phyloP scores from a whole-genome alignment of 192 early-diverging fungal genomes.

The Dispira simplex region DNA sequence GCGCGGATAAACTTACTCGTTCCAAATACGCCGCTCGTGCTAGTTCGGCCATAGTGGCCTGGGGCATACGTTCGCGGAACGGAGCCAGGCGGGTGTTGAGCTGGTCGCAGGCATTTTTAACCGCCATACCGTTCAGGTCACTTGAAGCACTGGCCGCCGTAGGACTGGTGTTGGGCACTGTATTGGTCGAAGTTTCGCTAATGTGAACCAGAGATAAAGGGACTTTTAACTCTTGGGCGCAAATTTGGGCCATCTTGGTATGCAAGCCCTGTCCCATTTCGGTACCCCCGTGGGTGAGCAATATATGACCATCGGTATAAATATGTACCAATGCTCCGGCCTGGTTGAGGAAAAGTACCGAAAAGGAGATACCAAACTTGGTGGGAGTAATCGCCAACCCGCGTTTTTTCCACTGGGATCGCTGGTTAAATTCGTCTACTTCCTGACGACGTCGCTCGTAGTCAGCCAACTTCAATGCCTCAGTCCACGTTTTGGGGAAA shows the following conservation, averaged over 20 bases:
- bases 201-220: constrained; percentile 49
- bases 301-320: constrained; percentile 71
- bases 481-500: constrained; percentile 48
- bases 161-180: constrained; percentile 60
- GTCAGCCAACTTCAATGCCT: constrained; percentile 36
- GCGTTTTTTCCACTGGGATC: constrained; percentile 58
- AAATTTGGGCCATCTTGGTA: constrained; percentile 77
- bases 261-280: constrained; percentile 89
- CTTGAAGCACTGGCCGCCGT: constrained; percentile 67
- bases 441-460: constrained; percentile 33
- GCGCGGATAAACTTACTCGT: constrained; percentile 58
- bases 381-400: constrained; percentile 67
- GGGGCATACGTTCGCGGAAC: constrained; percentile 40
- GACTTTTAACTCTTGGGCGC: constrained; percentile 63
- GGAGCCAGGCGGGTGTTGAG: constrained; percentile 56
- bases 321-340: constrained; percentile 72
- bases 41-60: constrained; percentile 32
- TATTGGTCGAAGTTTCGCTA: constrained; percentile 60
- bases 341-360: constrained; percentile 62
- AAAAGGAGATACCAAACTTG: constrained; percentile 72
- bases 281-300: constrained; percentile 70
- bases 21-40: constrained; percentile 54
- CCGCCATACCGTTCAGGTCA: constrained; percentile 71
- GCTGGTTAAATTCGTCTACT: constrained; percentile 52
- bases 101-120: constrained; percentile 59